Conservation (phyloP, 208 protist species). For the Trypanosoma rangeli region DNA sequence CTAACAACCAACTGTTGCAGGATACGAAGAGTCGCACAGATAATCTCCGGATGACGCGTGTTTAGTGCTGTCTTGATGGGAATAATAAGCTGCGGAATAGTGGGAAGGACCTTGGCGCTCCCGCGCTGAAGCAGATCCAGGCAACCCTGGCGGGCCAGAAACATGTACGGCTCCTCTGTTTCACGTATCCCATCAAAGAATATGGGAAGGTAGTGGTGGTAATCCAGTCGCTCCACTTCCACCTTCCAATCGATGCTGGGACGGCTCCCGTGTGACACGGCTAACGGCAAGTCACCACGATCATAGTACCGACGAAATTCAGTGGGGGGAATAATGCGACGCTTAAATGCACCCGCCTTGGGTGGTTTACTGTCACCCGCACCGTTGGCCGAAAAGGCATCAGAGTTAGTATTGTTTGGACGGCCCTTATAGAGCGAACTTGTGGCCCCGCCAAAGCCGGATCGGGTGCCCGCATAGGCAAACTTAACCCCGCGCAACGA, state of each 20-base stretch:
- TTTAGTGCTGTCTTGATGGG: constrained; percentile 99
- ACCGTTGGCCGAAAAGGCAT: constrained; percentile 80
- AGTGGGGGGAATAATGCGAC: constrained; percentile 84
- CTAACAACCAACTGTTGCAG: constrained; percentile 97
- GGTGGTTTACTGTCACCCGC: constrained; percentile 79
- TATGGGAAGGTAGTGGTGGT: constrained; percentile 99
- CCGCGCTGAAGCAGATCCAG: constrained; percentile 96
- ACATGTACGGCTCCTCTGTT: constrained; percentile 97
- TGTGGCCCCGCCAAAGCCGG: constrained; percentile 82
- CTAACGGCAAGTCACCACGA: constrained; percentile 98
- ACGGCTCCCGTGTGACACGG: constrained; percentile 91
- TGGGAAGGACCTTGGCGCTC: constrained; percentile 96
- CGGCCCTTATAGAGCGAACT: constrained; percentile 89
- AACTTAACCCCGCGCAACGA: constrained; percentile 51
- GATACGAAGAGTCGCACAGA: constrained; percentile 96
- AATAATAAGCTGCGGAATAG: constrained; percentile 99
- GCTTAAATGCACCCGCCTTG: constrained; percentile 86
- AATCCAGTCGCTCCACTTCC: constrained; percentile 98
- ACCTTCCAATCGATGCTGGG: constrained; percentile 96
- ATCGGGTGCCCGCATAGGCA: constrained; percentile 63
- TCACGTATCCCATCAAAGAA: constrained; percentile 99
- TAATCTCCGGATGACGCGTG: constrained; percentile 97
- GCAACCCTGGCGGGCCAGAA: constrained; percentile 96
- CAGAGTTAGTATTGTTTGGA: constrained; percentile 49
- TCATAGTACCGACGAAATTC: constrained; percentile 98